Conservation (phyloP, 2,329 filamentous ascomycete genomes). For the Phialophora verrucosa region DNA sequence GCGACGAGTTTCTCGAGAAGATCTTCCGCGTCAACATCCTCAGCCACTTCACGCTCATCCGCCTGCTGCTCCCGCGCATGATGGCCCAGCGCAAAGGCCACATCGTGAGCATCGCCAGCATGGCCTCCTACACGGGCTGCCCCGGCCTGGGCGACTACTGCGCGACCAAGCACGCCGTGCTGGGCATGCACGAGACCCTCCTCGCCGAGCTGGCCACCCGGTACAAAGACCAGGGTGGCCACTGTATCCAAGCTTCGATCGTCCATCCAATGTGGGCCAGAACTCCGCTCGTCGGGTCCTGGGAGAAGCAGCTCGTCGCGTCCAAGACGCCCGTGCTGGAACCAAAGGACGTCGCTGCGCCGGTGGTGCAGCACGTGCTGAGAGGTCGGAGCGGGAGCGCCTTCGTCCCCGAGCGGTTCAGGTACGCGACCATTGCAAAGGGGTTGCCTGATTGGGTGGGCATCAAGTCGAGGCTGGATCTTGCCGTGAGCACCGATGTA, state of each 20-base stretch:
- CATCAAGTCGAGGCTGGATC: slow-evolving; percentile 8
- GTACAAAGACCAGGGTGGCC: slow-evolving; percentile 50
- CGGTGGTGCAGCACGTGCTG: slow-evolving; percentile 63
- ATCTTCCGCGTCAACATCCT: slow-evolving; percentile 75
- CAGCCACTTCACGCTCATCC: slow-evolving; percentile 68
- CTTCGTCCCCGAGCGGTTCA: slow-evolving; percentile 25
- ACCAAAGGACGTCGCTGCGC: slow-evolving; percentile 63
- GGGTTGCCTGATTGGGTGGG: slow-evolving; percentile 66
- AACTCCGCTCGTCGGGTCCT: slow-evolving; percentile 43
- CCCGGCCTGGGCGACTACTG: slow-evolving; percentile 72
- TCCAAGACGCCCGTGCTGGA: slow-evolving; percentile 50
- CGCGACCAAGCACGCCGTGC: slow-evolving; percentile 68
- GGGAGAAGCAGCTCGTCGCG: slow-evolving; percentile 63
- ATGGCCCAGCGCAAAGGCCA: slow-evolving; percentile 70
- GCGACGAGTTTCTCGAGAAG: slow-evolving; percentile 65
- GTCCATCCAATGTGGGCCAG: slow-evolving; percentile 35
- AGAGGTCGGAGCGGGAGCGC: slow-evolving; percentile 52
- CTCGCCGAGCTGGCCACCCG: slow-evolving; percentile 62
- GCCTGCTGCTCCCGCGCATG: slow-evolving; percentile 71
- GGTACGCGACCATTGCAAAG: slow-evolving; percentile 46
- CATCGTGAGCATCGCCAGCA: slow-evolving; percentile 71
- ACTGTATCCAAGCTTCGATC: slow-evolving; percentile 31
- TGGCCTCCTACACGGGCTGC: slow-evolving; percentile 65
- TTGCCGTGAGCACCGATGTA: not conserved
- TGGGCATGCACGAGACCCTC: slow-evolving; percentile 71